A percentile compares a stretch with the other conserved stretches of the same genome.
Evolutionary conservation across 805 yeast species (phyloP).

Genomic region (Saccharomycopsis fodiens): DNA sequence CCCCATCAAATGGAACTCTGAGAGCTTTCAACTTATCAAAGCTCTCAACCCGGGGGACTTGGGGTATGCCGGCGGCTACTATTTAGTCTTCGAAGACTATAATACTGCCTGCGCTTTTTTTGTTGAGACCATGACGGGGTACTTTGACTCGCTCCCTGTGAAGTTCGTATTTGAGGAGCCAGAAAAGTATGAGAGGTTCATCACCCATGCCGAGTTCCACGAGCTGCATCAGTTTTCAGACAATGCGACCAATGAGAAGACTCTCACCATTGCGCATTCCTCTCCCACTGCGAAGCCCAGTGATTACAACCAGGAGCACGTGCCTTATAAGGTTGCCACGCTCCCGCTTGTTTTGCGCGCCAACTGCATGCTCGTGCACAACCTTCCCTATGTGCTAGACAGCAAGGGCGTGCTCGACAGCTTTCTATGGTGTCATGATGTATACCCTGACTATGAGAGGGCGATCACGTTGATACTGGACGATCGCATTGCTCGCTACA

Average conservation of each 20-base stretch:
- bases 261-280: neutral
- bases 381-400: constrained; percentile 12
- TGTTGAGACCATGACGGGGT: neutral
- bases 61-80: constrained; percentile 13
- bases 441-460: constrained; percentile 12
- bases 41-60: constrained; percentile 7
- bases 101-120: constrained; percentile 3
- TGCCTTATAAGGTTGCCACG: neutral
- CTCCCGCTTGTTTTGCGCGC: constrained; percentile 6
- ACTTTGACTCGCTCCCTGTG: constrained; percentile 3
- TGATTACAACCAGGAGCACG: neutral
- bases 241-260: neutral
- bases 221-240: neutral
- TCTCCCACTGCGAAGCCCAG: neutral
- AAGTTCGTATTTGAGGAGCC: neutral
- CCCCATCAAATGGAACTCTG: constrained; percentile 2
- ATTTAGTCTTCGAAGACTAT: constrained; percentile 9
- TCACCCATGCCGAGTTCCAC: neutral
- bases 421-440: constrained; percentile 16
- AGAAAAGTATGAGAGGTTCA: neutral
- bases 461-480: constrained; percentile 8
- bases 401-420: constrained; percentile 3
- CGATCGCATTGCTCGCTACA: constrained; percentile 2
- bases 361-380: constrained; percentile 13
- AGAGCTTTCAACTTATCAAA: constrained; percentile 10